Evolutionary conservation across 257 asterid genomes (phyloP).

Genomic region (Coffea eugenioides): DNA sequence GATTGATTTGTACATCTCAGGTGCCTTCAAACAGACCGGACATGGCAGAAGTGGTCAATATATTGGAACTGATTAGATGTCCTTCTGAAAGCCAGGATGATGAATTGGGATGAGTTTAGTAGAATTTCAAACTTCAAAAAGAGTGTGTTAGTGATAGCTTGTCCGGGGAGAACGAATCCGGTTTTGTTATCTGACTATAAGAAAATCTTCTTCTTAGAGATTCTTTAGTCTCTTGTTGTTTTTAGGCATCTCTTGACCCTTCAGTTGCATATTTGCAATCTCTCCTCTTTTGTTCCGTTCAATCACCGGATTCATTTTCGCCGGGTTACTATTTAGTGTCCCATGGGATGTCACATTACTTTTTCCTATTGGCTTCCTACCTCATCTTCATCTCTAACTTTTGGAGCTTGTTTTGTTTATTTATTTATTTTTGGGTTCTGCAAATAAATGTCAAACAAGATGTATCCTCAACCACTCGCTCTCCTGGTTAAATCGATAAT

Average conservation of each 20-base stretch:
- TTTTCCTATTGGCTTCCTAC: background rate
- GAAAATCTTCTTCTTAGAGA: conserved; percentile 22
- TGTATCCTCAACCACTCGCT: too few relatives aligned
- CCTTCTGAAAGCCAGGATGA: conserved; percentile 70
- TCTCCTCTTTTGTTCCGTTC: conserved; percentile 31
- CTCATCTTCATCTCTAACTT: background rate
- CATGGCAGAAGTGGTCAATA: conserved; percentile 82
- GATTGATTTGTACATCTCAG: conserved; percentile 82
- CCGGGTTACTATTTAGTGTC: conserved; percentile 31
- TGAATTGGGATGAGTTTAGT: conserved; percentile 45
- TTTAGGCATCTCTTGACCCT: conserved; percentile 26
- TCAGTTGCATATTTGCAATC: conserved; percentile 28
- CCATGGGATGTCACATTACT: conserved; percentile 3
- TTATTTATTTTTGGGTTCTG: background rate
- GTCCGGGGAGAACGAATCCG: conserved; percentile 60
- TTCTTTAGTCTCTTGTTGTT: conserved; percentile 19
- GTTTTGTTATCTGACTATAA: conserved; percentile 31
- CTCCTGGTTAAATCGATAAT: background rate
- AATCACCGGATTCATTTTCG: conserved; percentile 43
- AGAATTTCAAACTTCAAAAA: conserved; percentile 12
- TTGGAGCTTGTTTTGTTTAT: conserved; percentile 1
- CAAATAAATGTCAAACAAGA: background rate
- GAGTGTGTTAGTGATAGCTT: conserved; percentile 15
- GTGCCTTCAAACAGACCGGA: conserved; percentile 91
- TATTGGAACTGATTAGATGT: conserved; percentile 75